Base-by-base conservation (phyloP, 257 asterid genomes). In the Striga asiatica region DNA sequence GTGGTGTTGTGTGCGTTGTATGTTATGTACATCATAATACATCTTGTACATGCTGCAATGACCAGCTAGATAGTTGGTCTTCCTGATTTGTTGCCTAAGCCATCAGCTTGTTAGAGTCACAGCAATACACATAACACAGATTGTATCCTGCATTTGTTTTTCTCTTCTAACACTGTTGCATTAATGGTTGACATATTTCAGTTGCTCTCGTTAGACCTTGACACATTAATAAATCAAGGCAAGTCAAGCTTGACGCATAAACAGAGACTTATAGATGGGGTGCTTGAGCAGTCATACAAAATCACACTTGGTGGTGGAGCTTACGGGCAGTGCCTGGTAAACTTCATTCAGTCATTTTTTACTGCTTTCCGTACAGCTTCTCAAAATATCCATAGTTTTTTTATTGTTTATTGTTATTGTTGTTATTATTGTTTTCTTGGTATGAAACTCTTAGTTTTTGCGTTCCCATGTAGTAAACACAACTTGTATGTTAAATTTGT, bases 291-390 rank as follows among this genome's bases (percentile, higher is more conserved):
- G 50, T 83, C 96, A 7, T 85, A 77, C 47, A 78, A 77, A 72
- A 76, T 89, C 61, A 76, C 76, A 59, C 89, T 85, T 67, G 94
- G 93, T 27, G 78, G 73, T 50, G 96, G 93, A 58, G 67, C 68
- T 43, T 83, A 73, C 54, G 97, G 96, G 25, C 70, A 47, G 70
- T 85, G 94, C 78, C 70, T 89, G 94, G 97, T 82, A 80, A 72
- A 54, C 50, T 64, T 61, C 23, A 18, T 32, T 22, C 14, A 2
- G 12, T 49, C 23, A 54, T 56, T 21, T 43, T 32, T 65, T 48
- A 35, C 60, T 60, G 53, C 50, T 63, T 37, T 60, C 5, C 12
- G 8, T 10, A 13, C 50, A 25, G 38, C 64, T 62, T 24, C 9
- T 46, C 49, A 34, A 41, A n/a, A n/a, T n/a, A n/a, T n/a, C n/a